Percentiles rank a stretch among this genome's conserved stretches.
These are phyloP conservation scores for Apiotrichum gamsii DNA, from an alignment of 1,284 basidiomycete genomes.

Conservation along the genomic window DNA sequence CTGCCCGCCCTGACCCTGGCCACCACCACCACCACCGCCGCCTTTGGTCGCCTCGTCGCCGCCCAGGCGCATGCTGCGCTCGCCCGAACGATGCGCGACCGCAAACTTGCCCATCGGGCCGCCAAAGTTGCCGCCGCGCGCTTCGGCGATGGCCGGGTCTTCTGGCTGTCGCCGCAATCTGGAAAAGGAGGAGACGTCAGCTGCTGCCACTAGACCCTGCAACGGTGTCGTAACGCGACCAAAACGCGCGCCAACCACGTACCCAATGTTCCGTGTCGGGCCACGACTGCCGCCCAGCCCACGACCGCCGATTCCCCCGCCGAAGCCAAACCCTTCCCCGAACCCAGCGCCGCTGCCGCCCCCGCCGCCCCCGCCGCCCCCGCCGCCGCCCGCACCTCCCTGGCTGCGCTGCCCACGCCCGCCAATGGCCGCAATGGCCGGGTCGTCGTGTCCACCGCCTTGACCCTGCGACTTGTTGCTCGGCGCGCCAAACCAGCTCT, in stretches of 20 bases:
- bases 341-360: slow-evolving; percentile 30
- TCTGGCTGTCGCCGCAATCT: slow-evolving; percentile 23
- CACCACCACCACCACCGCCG: neutral
- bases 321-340: slow-evolving; percentile 43
- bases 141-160: slow-evolving; percentile 18
- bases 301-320: slow-evolving; percentile 38
- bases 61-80: slow-evolving; percentile 23
- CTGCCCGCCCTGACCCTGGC: slow-evolving; percentile 1
- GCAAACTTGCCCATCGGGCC: slow-evolving; percentile 37
- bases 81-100: slow-evolving; percentile 19
- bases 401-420: slow-evolving; percentile 15
- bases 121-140: slow-evolving; percentile 7
- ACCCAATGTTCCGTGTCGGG: slow-evolving; percentile 34
- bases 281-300: slow-evolving; percentile 16
- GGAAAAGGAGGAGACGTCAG: neutral
- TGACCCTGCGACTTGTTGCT: neutral
- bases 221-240: too few relatives aligned
- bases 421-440: slow-evolving; percentile 39
- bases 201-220: neutral
- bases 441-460: slow-evolving; percentile 24
- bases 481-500: slow-evolving; percentile 13
- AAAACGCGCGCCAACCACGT: slow-evolving; percentile 10
- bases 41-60: slow-evolving; percentile 20
- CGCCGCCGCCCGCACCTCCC: too few relatives aligned
- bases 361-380: too few relatives aligned